Percentiles rank a stretch among this genome's conserved stretches.
phyloP scores from a whole-genome alignment of 306 rosid species.

The Dalbergia cultrata region DNA sequence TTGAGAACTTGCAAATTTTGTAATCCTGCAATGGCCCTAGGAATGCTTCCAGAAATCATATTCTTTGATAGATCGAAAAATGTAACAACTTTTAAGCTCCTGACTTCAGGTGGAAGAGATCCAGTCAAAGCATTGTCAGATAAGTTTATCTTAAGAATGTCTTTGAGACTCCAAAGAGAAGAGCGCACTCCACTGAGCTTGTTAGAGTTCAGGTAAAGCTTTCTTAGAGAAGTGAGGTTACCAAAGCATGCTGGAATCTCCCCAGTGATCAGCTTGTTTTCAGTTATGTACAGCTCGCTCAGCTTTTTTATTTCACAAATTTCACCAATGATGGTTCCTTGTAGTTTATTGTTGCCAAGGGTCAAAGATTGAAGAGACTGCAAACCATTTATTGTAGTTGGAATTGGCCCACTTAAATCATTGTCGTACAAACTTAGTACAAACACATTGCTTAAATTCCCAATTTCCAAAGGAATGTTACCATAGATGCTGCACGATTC shows the following conservation, averaged over 20 bases:
- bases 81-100: slow-evolving; percentile 37
- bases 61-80: slow-evolving; percentile 49
- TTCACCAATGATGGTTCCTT: slow-evolving; percentile 43
- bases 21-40: slow-evolving; percentile 39
- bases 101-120: slow-evolving; percentile 37
- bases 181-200: slow-evolving; percentile 37
- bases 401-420: slow-evolving; percentile 45
- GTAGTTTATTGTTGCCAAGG: slow-evolving; percentile 40
- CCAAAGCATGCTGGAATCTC: slow-evolving; percentile 48
- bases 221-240: slow-evolving; percentile 42
- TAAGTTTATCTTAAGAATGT: slow-evolving; percentile 45
- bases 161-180: slow-evolving; percentile 42
- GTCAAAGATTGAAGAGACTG: slow-evolving; percentile 42
- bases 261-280: slow-evolving; percentile 45
- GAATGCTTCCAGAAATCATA: slow-evolving; percentile 45
- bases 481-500: slow-evolving; percentile 34
- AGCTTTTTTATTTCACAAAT: slow-evolving; percentile 42
- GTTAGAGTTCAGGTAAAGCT: slow-evolving; percentile 44
- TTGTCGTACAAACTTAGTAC: slow-evolving; percentile 18
- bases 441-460: slow-evolving; percentile 43
- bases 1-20: slow-evolving; percentile 27
- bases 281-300: slow-evolving; percentile 23
- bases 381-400: slow-evolving; percentile 39
- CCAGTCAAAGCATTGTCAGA: slow-evolving; percentile 47
- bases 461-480: slow-evolving; percentile 49